Evolutionary conservation across 164 flowering plant genomes (phyloP), one percentile per base, ranked within the genome.

Genomic region (Houttuynia cordata): DNA sequence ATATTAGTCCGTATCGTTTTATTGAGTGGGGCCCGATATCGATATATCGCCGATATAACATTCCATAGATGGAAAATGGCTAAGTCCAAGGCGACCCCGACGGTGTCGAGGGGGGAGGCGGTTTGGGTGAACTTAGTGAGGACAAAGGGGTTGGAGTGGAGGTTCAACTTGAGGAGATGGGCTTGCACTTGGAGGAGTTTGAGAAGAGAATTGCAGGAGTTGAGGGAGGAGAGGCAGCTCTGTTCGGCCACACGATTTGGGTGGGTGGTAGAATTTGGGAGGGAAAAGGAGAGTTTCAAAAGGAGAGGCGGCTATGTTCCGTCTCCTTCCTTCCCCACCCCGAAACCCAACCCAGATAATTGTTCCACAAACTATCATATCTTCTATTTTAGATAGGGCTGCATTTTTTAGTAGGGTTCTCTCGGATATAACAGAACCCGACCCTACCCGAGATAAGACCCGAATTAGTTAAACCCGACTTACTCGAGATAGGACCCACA

Each of bases 91-190:
- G 70, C 70, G 23, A 47, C 24, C 24, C 53, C 70, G 14, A 62
- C 53, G 40, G 55, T 20, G 47, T 47, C 20, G 40, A 61, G 56
- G 19, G 62, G 49, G 24, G 69, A 30, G 45, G 55, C 45, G 18
- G 57, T n/a, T 41, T 53, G 24, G 30, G 50, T 41, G 64, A 67
- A 49, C 24, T 61, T 60, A 51, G 69, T 67, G 55, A 67, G 58
- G 56, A 67, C 64, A 8, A 67, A 56, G 25, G 57, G 59, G 60
- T 67, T 61, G 42, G 58, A 40, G 7, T 57, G 58, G 57, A 68
- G 65, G 42, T 66, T 62, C 13, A 54, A 18, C 51, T 68, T 68
- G 57, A 52, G 20, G 30, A 68, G 61, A 18, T 62, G 70, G 58
- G 70, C 30, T 30, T 62, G 70, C 14, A 62, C 50, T 50, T 62